These are phyloP conservation scores for Sclerotinia subarctica DNA, from an alignment of 2,329 filamentous ascomycete genomes.

Conservation along the genomic window DNA sequence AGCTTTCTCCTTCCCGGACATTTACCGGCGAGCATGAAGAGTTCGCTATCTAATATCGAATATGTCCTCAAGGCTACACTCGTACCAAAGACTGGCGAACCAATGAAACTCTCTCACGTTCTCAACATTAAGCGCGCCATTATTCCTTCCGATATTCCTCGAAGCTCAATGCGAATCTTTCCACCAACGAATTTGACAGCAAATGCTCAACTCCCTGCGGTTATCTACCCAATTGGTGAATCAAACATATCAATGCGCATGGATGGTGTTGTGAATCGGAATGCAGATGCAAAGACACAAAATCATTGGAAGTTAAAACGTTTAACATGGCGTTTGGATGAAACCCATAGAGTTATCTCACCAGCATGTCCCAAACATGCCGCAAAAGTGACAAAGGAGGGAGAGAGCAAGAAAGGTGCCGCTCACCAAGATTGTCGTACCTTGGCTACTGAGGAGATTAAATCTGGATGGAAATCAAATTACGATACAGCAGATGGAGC, in stretches of 20 bases:
- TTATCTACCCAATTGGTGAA: slow-evolving; percentile 81
- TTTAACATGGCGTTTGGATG: slow-evolving; percentile 89
- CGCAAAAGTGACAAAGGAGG: slow-evolving; percentile 47
- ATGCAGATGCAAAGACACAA: slow-evolving; percentile 67
- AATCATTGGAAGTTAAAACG: slow-evolving; percentile 85
- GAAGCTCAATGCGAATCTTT: slow-evolving; percentile 90
- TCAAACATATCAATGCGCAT: slow-evolving; percentile 78
- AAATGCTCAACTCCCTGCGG: slow-evolving; percentile 73
- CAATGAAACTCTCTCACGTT: slow-evolving; percentile 63
- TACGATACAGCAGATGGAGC: slow-evolving; percentile 65
- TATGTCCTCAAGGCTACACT: slow-evolving; percentile 75
- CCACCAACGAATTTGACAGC: slow-evolving; percentile 92
- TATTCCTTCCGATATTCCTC: slow-evolving; percentile 68
- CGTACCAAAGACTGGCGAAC: slow-evolving; percentile 57
- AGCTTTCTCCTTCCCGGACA: slow-evolving; percentile 81
- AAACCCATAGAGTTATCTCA: slow-evolving; percentile 75
- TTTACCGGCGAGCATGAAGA: slow-evolving; percentile 79
- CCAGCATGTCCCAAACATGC: slow-evolving; percentile 77
- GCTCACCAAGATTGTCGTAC: slow-evolving; percentile 71
- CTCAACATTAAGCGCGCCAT: slow-evolving; percentile 79
- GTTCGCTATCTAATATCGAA: slow-evolving; percentile 66
- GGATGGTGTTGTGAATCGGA: slow-evolving; percentile 75
- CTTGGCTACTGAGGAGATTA: slow-evolving; percentile 77
- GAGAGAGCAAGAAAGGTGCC: slow-evolving; percentile 58
- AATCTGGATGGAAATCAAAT: slow-evolving; percentile 81